phyloP scores from a whole-genome alignment of 2,329 filamentous ascomycete species.

The Arthrobotrys sphaeroides region DNA sequence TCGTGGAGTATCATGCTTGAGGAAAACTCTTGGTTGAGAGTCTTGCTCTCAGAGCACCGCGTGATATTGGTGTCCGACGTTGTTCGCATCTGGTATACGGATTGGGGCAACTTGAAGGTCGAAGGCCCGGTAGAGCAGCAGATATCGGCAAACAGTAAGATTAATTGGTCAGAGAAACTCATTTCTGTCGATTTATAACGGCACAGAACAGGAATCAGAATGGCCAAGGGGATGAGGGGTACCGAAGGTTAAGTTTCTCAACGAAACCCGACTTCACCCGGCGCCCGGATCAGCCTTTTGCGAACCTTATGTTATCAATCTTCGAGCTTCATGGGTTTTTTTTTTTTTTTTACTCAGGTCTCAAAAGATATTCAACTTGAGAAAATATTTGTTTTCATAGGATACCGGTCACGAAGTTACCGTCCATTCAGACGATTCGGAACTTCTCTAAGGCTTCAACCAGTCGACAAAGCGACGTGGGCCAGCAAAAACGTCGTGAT shows the following conservation, averaged over 20 bases:
- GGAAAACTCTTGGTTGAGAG: not conserved
- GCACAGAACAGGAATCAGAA: too few relatives aligned
- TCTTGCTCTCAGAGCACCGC: slow-evolving; percentile 4
- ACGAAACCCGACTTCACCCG: slow-evolving; percentile 35
- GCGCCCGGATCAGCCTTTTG: not conserved
- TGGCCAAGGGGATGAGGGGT: too few relatives aligned
- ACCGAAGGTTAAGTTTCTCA: slow-evolving; percentile 10
- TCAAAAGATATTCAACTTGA: too few relatives aligned
- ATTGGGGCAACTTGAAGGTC: slow-evolving; percentile 15
- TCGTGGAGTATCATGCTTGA: slow-evolving; percentile 18
- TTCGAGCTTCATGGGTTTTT: slow-evolving; percentile 1
- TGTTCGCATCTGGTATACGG: slow-evolving; percentile 5
- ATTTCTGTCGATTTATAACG: not conserved
- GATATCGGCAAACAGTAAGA: slow-evolving; percentile 30
- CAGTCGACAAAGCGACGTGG: too few relatives aligned
- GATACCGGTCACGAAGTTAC: too few relatives aligned
- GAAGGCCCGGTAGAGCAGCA: slow-evolving; percentile 1
- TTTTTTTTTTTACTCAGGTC: too few relatives aligned
- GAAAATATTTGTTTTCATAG: too few relatives aligned
- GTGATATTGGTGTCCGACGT: slow-evolving; percentile 7
- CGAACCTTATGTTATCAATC: slow-evolving; percentile 22
- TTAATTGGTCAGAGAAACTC: slow-evolving; percentile 40
- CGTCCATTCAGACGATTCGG: too few relatives aligned
- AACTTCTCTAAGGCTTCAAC: not conserved
- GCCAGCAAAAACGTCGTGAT: not conserved